Percentiles rank a stretch among this genome's conserved stretches.
These are phyloP conservation scores for Porcisia deanei DNA, from an alignment of 208 protist genomes.

Conservation along the genomic window DNA sequence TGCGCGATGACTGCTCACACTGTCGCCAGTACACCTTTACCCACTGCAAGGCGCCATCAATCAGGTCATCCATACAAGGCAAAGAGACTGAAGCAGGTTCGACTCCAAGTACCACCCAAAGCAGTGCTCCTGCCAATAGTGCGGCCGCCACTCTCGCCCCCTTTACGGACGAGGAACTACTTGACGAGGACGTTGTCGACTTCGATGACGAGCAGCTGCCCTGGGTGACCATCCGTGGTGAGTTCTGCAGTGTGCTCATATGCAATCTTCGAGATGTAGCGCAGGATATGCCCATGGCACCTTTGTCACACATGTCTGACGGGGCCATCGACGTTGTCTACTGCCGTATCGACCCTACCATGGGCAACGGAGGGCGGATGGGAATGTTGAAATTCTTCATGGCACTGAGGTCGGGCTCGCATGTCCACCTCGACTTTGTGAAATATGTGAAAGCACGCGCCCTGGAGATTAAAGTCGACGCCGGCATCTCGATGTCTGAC, in stretches of 20 bases:
- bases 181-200: slow-evolving; percentile 59
- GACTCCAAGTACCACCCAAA: slow-evolving; percentile 4
- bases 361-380: slow-evolving; percentile 37
- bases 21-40: slow-evolving; percentile 43
- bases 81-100: slow-evolving; percentile 14
- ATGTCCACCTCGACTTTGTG: slow-evolving; percentile 64
- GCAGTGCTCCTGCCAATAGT: neutral
- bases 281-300: slow-evolving; percentile 82
- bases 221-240: slow-evolving; percentile 79
- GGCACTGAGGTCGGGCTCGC: slow-evolving; percentile 54
- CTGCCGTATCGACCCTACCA: slow-evolving; percentile 39
- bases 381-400: slow-evolving; percentile 79
- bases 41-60: slow-evolving; percentile 8
- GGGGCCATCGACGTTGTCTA: slow-evolving; percentile 83
- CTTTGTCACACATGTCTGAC: slow-evolving; percentile 72
- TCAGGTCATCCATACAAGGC: slow-evolving; percentile 12
- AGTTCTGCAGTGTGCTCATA: slow-evolving; percentile 65
- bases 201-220: slow-evolving; percentile 60
- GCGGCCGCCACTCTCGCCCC: slow-evolving; percentile 19
- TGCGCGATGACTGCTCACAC: slow-evolving; percentile 59
- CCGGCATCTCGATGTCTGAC: slow-evolving; percentile 78
- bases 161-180: slow-evolving; percentile 37
- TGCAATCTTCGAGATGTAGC: slow-evolving; percentile 72
- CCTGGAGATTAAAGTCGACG: slow-evolving; percentile 75
- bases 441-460: slow-evolving; percentile 84